Conservation (phyloP, 805 yeast species). For the Schwanniomyces polymorphus region DNA sequence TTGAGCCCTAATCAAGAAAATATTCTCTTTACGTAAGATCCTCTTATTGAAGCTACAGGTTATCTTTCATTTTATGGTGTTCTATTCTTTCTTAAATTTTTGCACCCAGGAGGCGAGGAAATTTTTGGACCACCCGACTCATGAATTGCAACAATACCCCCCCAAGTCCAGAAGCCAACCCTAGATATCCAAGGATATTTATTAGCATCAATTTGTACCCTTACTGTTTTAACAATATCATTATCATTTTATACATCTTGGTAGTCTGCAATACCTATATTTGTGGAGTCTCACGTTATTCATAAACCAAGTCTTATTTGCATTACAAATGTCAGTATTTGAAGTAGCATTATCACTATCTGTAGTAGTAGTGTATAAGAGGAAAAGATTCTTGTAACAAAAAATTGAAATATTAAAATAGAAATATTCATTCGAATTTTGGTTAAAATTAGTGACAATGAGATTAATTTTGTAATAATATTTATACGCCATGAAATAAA, state of each 20-base stretch:
- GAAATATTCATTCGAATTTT: too few species aligned
- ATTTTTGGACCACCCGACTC: slow-evolving; percentile 77
- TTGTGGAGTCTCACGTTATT: too few species aligned
- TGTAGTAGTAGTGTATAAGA: too few species aligned
- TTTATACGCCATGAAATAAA: too few species aligned
- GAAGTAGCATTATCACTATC: too few species aligned
- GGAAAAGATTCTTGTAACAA: too few species aligned
- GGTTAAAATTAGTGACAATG: too few species aligned
- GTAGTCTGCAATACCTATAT: too few species aligned
- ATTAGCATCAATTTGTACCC: slow-evolving; percentile 42
- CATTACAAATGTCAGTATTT: too few species aligned
- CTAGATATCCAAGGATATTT: slow-evolving; percentile 69
- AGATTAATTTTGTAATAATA: too few species aligned
- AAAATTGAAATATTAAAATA: too few species aligned
- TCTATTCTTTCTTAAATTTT: slow-evolving; percentile 50
- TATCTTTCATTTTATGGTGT: slow-evolving; percentile 69
- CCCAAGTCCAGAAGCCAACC: slow-evolving; percentile 80
- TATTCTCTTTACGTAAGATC: slow-evolving; percentile 63
- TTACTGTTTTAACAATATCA: slow-evolving; percentile 65
- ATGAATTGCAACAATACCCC: slow-evolving; percentile 78
- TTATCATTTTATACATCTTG: slow-evolving; percentile 67
- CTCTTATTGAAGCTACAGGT: slow-evolving; percentile 70
- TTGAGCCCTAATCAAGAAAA: slow-evolving; percentile 55
- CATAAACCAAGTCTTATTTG: too few species aligned
- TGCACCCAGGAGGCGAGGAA: slow-evolving; percentile 83